Percentiles rank a stretch among this genome's conserved stretches.
Conservation (phyloP, 805 yeast species). For the Candida chilensis region DNA sequence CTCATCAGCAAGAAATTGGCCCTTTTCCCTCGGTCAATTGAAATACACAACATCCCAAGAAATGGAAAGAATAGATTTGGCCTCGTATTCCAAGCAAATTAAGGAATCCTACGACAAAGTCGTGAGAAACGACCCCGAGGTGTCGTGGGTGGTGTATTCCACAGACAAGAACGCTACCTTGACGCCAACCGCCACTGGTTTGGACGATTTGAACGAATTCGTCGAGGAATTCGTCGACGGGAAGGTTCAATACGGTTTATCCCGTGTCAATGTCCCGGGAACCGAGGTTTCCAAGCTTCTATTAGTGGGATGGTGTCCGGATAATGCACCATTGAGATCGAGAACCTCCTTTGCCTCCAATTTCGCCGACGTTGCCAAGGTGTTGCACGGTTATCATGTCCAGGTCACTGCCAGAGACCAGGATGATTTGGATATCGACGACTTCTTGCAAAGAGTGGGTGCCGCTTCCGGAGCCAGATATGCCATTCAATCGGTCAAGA, state of each 20-base stretch:
- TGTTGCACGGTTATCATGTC: conserved; percentile 80
- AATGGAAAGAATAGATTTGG: conserved; percentile 50
- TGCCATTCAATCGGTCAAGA: conserved; percentile 39
- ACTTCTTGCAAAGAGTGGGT: conserved; percentile 65
- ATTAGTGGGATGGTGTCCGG: conserved; percentile 95
- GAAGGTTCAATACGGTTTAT: conserved; percentile 82
- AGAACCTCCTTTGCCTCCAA: conserved; percentile 71
- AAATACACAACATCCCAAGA: too few species aligned
- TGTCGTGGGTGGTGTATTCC: conserved; percentile 73
- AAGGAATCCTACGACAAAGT: conserved; percentile 70
- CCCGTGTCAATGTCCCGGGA: conserved; percentile 84
- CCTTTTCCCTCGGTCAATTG: background rate
- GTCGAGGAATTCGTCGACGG: conserved; percentile 79
- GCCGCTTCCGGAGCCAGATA: conserved; percentile 96
- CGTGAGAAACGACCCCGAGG: conserved; percentile 64
- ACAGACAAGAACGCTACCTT: conserved; percentile 50
- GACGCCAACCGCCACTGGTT: conserved; percentile 40
- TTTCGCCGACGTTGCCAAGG: conserved; percentile 64
- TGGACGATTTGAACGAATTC: conserved; percentile 68
- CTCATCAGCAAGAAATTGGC: too few species aligned
- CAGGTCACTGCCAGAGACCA: conserved; percentile 94
- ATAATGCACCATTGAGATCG: conserved; percentile 76
- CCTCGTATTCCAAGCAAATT: conserved; percentile 68
- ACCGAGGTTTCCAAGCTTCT: conserved; percentile 81
- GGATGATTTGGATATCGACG: conserved; percentile 79